Evolutionary conservation across 225 moss, liverwort and hornwort species (phyloP).

Genomic region (Rhytidiadelphus loreus): DNA sequence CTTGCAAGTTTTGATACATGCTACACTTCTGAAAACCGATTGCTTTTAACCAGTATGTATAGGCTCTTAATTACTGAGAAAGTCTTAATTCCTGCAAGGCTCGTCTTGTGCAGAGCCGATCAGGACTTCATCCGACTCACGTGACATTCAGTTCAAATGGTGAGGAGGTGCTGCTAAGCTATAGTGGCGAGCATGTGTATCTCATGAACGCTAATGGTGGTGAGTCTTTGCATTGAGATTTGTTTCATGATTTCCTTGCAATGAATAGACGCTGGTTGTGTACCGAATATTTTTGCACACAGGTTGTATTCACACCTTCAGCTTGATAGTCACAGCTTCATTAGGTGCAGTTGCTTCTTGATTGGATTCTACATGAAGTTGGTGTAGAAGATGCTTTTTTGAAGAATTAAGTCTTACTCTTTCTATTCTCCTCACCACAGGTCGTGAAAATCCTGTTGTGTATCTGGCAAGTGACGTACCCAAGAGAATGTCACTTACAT

Average conservation of each 20-base stretch:
- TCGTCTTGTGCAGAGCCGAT: slow-evolving; percentile 59
- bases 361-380: neutral
- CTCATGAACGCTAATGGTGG: slow-evolving; percentile 75
- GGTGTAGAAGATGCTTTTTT: neutral
- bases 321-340: neutral
- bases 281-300: neutral
- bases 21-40: neutral
- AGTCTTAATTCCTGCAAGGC: neutral
- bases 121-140: slow-evolving; percentile 90
- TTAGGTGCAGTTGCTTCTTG: neutral
- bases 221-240: slow-evolving; percentile 8
- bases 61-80: neutral
- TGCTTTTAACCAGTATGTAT: neutral
- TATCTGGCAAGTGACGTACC: slow-evolving; percentile 69
- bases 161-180: slow-evolving; percentile 90
- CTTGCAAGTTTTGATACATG: neutral
- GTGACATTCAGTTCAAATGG: slow-evolving; percentile 94
- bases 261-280: neutral
- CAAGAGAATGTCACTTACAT: slow-evolving; percentile 49
- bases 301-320: neutral
- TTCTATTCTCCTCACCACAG: slow-evolving; percentile 20
- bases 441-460: slow-evolving; percentile 52
- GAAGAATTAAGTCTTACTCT: neutral
- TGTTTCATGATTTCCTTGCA: neutral
- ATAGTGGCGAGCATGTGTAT: slow-evolving; percentile 98